These are phyloP conservation scores for Aspergillus glaucus DNA, from an alignment of 2,329 filamentous ascomycete species.

Conservation along the genomic window DNA sequence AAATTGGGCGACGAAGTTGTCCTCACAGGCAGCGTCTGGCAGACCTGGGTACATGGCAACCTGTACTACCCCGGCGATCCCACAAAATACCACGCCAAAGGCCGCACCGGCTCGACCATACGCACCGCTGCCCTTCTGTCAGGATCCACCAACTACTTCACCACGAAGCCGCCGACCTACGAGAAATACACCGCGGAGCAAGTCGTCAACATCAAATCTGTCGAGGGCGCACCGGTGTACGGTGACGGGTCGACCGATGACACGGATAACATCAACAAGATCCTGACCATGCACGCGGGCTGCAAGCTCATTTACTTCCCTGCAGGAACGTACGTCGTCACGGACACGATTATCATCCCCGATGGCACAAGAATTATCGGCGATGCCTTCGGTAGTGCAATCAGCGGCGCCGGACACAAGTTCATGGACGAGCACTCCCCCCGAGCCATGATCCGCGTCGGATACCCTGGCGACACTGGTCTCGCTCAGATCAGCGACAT, in stretches of 20 bases:
- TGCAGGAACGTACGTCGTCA: constrained; percentile 48
- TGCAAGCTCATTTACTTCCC: constrained; percentile 52
- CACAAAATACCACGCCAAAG: constrained; percentile 18
- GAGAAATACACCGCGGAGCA: constrained; percentile 35
- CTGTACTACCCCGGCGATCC: constrained; percentile 16
- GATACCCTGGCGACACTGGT: constrained; percentile 43
- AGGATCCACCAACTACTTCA: constrained; percentile 34
- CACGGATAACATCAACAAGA: constrained; percentile 29
- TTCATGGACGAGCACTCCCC: constrained; percentile 42
- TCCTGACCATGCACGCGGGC: constrained; percentile 27
- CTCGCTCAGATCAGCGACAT: constrained; percentile 47
- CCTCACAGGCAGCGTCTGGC: constrained; percentile 12
- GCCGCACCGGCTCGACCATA: constrained; percentile 21
- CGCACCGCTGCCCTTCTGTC: constrained; percentile 25
- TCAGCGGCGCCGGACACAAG: constrained; percentile 43
- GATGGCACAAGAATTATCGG: constrained; percentile 48
- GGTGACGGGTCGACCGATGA: constrained; percentile 40
- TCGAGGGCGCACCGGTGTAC: constrained; percentile 33
- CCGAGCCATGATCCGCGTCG: constrained; percentile 46
- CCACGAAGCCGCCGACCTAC: constrained; percentile 39
- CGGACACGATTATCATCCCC: constrained; percentile 43
- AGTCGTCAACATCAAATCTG: constrained; percentile 44
- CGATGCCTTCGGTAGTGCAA: constrained; percentile 46
- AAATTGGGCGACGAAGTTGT: constrained; percentile 16
- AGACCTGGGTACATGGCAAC: constrained; percentile 31